phyloP scores from a whole-genome alignment of 2,329 filamentous ascomycete genomes.

The Dactylellina parvicollis region DNA sequence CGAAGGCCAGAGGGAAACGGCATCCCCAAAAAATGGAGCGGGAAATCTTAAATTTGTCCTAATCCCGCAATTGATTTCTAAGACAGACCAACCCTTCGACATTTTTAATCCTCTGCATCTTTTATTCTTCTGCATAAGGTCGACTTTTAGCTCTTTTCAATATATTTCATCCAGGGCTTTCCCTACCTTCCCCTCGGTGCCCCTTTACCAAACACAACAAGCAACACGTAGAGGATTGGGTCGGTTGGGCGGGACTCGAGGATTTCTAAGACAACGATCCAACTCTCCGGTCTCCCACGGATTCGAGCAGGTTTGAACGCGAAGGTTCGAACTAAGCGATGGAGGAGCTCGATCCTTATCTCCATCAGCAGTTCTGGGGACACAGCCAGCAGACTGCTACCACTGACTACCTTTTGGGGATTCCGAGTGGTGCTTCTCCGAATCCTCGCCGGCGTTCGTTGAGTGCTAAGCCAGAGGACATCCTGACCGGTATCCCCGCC shows the following conservation, averaged over 20 bases:
- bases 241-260: constrained; percentile 52
- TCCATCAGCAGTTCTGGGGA: constrained; percentile 45
- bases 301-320: constrained; percentile 50
- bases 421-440: constrained; percentile 37
- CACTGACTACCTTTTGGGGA: constrained; percentile 38
- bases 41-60: constrained; percentile 52
- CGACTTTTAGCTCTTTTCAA: constrained; percentile 34
- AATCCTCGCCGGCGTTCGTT: constrained; percentile 39
- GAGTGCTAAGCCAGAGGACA: constrained; percentile 38
- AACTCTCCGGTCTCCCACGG: constrained; percentile 53
- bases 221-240: constrained; percentile 50
- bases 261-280: constrained; percentile 51
- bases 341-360: constrained; percentile 54
- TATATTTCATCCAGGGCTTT: constrained; percentile 49
- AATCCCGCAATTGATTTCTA: constrained; percentile 52
- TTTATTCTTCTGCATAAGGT: constrained; percentile 44
- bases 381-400: constrained; percentile 28
- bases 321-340: constrained; percentile 51
- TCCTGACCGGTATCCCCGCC: constrained; percentile 37
- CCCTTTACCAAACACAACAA: constrained; percentile 42
- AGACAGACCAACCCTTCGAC: constrained; percentile 37
- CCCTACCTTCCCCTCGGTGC: constrained; percentile 28
- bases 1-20: constrained; percentile 46
- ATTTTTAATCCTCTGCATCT: constrained; percentile 43
- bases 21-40: constrained; percentile 38